A percentile compares a stretch with the other conserved stretches of the same genome.
Evolutionary conservation across 73 alveolate species (phyloP).

Genomic region (Tetrahymena malaccensis): DNA sequence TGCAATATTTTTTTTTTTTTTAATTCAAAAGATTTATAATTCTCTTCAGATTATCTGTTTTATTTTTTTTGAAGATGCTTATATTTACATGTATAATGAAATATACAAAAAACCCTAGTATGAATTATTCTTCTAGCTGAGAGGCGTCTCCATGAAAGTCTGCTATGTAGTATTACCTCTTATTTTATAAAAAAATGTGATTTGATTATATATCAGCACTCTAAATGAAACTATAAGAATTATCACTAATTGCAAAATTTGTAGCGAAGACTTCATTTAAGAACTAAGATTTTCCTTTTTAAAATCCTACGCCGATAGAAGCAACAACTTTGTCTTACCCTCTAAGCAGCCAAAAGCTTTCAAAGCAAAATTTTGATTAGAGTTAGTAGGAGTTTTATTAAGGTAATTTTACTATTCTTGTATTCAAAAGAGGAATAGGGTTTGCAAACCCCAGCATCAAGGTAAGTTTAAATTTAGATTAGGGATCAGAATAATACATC

Average conservation of each 20-base stretch:
- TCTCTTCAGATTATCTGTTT: not conserved
- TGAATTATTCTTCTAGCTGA: not conserved
- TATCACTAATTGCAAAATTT: not conserved
- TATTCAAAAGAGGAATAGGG: not conserved
- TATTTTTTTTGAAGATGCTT: not conserved
- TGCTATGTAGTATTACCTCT: not conserved
- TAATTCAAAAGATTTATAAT: not conserved
- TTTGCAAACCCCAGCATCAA: not conserved
- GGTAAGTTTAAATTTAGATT: not conserved
- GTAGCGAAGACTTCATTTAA: not conserved
- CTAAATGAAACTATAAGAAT: not conserved
- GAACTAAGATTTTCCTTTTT: not conserved
- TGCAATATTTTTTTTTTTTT: not conserved
- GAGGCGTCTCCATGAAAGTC: not conserved
- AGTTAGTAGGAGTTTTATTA: not conserved
- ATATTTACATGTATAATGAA: not conserved
- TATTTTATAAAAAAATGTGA: not conserved
- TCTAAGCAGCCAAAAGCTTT: not conserved
- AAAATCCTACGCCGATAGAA: not conserved
- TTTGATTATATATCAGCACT: not conserved
- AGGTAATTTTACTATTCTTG: not conserved
- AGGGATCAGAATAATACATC: not conserved
- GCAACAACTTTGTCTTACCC: not conserved
- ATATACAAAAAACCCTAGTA: not conserved
- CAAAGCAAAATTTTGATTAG: not conserved